Evolutionary conservation across 2,329 filamentous ascomycete genomes (phyloP).

Genomic region (Xylariaceae sp.): DNA sequence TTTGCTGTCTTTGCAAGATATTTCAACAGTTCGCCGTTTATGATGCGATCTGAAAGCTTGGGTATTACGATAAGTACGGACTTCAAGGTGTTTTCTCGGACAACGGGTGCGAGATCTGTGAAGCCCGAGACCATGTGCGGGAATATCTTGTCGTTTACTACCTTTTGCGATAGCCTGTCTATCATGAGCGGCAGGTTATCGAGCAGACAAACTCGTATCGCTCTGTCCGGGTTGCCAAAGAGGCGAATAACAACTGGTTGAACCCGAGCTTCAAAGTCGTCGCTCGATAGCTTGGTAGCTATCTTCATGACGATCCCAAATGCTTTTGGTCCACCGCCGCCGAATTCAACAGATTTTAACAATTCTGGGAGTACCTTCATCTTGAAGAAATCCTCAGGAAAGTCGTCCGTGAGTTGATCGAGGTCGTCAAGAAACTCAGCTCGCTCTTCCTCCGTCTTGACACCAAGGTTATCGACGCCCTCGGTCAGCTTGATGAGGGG

Average conservation of each 20-base stretch:
- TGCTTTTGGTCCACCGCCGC: slow-evolving; percentile 88
- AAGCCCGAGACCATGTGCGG: slow-evolving; percentile 96
- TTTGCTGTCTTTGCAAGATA: slow-evolving; percentile 95
- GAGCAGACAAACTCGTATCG: slow-evolving; percentile 83
- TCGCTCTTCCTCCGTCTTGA: slow-evolving; percentile 80
- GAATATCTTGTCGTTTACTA: slow-evolving; percentile 95
- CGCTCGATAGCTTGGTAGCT: slow-evolving; percentile 75
- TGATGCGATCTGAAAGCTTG: slow-evolving; percentile 86
- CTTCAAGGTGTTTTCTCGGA: slow-evolving; percentile 94
- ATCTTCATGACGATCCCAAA: slow-evolving; percentile 89
- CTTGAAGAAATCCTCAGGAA: slow-evolving; percentile 97
- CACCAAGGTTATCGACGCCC: slow-evolving; percentile 84
- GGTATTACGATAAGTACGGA: slow-evolving; percentile 81
- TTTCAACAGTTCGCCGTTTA: slow-evolving; percentile 89
- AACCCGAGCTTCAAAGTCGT: slow-evolving; percentile 83
- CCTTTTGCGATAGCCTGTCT: slow-evolving; percentile 78
- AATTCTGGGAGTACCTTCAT: slow-evolving; percentile 93
- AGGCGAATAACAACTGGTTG: slow-evolving; percentile 82
- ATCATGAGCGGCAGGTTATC: slow-evolving; percentile 90
- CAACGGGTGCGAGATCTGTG: slow-evolving; percentile 82
- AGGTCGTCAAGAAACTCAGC: slow-evolving; percentile 85
- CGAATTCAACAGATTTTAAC: slow-evolving; percentile 98
- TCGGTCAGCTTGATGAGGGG: slow-evolving; percentile 88
- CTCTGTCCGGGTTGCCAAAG: slow-evolving; percentile 87
- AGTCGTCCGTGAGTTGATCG: slow-evolving; percentile 83